Conservation (phyloP, 192 early-diverging fungal genomes). For the Entomortierella beljakovae region DNA sequence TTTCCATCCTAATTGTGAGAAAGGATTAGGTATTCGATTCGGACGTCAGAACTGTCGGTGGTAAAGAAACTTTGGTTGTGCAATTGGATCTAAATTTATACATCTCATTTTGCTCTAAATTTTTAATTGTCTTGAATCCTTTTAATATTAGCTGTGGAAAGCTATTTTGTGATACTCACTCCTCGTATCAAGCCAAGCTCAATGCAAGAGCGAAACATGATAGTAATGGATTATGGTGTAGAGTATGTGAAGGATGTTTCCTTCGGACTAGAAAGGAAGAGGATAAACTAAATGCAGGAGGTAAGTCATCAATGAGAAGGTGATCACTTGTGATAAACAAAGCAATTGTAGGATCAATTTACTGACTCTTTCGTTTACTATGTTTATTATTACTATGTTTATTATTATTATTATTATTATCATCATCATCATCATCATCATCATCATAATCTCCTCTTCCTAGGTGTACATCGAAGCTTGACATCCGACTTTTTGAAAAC, state of each 20-base stretch:
- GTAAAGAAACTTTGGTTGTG: conserved; percentile 29
- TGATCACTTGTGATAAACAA: too few species aligned
- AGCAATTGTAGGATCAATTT: too few species aligned
- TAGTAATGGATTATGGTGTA: conserved; percentile 66
- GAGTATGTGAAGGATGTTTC: conserved; percentile 70
- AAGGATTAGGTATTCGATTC: conserved; percentile 55
- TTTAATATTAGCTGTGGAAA: conserved; percentile 64
- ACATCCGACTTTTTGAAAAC: conserved; percentile 64
- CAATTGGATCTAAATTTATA: not conserved
- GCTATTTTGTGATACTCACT: conserved; percentile 71
- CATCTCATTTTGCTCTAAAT: conserved; percentile 1
- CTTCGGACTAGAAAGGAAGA: conserved; percentile 42
- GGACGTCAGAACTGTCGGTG: conserved; percentile 69
- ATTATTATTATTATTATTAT: not conserved
- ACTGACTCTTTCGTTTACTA: not conserved
- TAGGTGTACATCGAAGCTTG: conserved; percentile 59
- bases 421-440: too few species aligned
- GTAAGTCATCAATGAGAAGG: conserved; percentile 32
- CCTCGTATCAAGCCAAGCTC: conserved; percentile 66
- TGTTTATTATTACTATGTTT: not conserved
- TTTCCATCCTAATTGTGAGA: conserved; percentile 57
- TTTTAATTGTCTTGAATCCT: conserved; percentile 5
- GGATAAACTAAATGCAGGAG: conserved; percentile 56
- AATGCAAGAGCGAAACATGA: conserved; percentile 70
- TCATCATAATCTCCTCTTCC: too few species aligned